phyloP scores from a whole-genome alignment of 805 yeast genomes.

The Saccharomyces paradoxus region DNA sequence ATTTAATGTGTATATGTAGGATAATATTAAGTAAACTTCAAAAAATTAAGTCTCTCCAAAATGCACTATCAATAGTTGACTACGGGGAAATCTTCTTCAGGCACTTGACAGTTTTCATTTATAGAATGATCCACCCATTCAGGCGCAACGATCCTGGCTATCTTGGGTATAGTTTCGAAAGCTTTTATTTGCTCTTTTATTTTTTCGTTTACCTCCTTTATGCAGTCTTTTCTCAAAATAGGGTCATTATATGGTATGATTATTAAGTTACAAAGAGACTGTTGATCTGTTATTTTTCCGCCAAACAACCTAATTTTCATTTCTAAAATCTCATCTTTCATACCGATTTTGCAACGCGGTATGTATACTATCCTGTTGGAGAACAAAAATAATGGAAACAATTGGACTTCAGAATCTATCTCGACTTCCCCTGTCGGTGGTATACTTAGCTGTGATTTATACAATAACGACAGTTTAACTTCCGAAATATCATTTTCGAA shows the following conservation, averaged over 20 bases:
- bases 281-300: constrained; percentile 31
- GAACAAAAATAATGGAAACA: constrained; percentile 31
- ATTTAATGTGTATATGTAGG: not conserved
- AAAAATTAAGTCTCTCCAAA: not conserved
- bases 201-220: not conserved
- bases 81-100: constrained; percentile 26
- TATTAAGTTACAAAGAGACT: constrained; percentile 33
- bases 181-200: not conserved
- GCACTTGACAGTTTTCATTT: constrained; percentile 23
- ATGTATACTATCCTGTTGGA: constrained; percentile 31
- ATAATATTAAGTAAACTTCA: not conserved
- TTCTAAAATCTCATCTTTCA: constrained; percentile 9
- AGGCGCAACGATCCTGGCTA: constrained; percentile 31
- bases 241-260: constrained; percentile 27
- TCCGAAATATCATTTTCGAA: constrained; percentile 23
- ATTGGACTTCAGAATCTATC: constrained; percentile 1
- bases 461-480: constrained; percentile 7
- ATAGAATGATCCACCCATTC: constrained; percentile 34
- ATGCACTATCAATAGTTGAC: not conserved
- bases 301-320: constrained; percentile 36
- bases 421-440: not conserved
- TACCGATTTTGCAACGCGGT: constrained; percentile 7
- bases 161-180: constrained; percentile 8
- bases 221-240: not conserved
- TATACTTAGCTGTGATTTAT: not conserved